A percentile compares a stretch with the other conserved stretches of the same genome.
Evolutionary conservation across 2,329 filamentous ascomycete genomes (phyloP).

Genomic region (Penicillium sp.): DNA sequence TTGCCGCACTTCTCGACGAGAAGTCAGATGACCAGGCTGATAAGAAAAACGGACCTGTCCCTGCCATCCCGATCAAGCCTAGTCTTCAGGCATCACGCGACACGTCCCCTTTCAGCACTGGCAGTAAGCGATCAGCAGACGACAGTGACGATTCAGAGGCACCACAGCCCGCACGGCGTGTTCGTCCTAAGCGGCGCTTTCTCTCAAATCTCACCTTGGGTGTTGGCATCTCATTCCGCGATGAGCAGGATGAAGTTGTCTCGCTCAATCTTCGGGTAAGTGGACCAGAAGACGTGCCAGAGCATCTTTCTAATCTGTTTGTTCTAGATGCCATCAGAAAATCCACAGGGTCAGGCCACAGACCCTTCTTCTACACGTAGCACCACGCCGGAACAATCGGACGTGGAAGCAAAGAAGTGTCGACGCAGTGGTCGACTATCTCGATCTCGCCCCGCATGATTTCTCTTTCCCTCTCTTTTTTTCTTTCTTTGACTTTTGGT

Average conservation of each 20-base stretch:
- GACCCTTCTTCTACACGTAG: conserved; percentile 2
- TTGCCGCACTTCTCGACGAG: conserved; percentile 53
- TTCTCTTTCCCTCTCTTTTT: conserved; percentile 5
- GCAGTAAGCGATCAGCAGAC: conserved; percentile 45
- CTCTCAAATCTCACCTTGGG: conserved; percentile 38
- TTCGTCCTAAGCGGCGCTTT: conserved; percentile 32
- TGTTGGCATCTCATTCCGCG: conserved; percentile 41
- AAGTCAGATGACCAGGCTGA: conserved; percentile 31
- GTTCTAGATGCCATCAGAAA: conserved; percentile 19
- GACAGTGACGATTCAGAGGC: conserved; percentile 42
- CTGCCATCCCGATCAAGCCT: conserved; percentile 31
- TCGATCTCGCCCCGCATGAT: conserved; percentile 13
- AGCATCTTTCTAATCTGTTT: background rate
- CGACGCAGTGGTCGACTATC: conserved; percentile 24
- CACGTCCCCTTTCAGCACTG: conserved; percentile 44
- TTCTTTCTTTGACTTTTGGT: conserved; percentile 7
- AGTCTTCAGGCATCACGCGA: conserved; percentile 41
- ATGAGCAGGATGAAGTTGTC: conserved; percentile 41
- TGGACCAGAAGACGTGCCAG: background rate
- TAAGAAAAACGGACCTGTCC: conserved; percentile 23
- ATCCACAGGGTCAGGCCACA: conserved; percentile 16
- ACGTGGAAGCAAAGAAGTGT: conserved; percentile 5
- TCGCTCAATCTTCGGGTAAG: conserved; percentile 38
- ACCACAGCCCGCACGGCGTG: conserved; percentile 31
- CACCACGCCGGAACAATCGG: conserved; percentile 10